phyloP scores from a whole-genome alignment of 1,139 yeast species.

The Pichia sp. region DNA sequence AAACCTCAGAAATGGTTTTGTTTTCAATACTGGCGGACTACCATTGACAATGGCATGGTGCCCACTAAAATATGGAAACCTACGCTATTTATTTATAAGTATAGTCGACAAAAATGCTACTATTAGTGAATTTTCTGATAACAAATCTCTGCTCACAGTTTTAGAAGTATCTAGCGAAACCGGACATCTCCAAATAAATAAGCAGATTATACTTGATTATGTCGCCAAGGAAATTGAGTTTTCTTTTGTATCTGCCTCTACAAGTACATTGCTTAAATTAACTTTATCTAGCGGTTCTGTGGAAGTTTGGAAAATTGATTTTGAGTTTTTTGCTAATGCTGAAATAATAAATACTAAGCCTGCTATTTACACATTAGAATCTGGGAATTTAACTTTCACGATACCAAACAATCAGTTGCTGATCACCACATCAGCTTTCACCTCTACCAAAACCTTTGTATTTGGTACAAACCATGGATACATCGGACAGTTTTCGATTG shows the following conservation, averaged over 20 bases:
- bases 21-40: slow-evolving; percentile 52
- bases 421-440: slow-evolving; percentile 15
- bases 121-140: slow-evolving; percentile 10
- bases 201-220: slow-evolving; percentile 7
- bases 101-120: slow-evolving; percentile 14
- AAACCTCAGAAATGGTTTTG: slow-evolving; percentile 39
- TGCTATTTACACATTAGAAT: neutral
- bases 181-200: slow-evolving; percentile 2
- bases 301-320: slow-evolving; percentile 46
- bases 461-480: slow-evolving; percentile 67
- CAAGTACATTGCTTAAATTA: slow-evolving; percentile 4
- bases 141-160: slow-evolving; percentile 6
- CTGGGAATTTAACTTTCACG: slow-evolving; percentile 4
- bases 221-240: slow-evolving; percentile 15
- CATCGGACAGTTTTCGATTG: slow-evolving; percentile 53
- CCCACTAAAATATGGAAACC: slow-evolving; percentile 14
- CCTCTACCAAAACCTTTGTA: slow-evolving; percentile 45
- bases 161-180: neutral
- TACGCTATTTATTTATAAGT: slow-evolving; percentile 28
- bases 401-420: slow-evolving; percentile 6
- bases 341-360: neutral
- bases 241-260: slow-evolving; percentile 1
- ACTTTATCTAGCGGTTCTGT: slow-evolving; percentile 30
- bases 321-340: slow-evolving; percentile 12
- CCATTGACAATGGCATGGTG: slow-evolving; percentile 57